Percentiles rank a stretch among this genome's conserved stretches.
Evolutionary conservation across 352 stramenopile species (phyloP).

Genomic region (Peronospora belbahrii): DNA sequence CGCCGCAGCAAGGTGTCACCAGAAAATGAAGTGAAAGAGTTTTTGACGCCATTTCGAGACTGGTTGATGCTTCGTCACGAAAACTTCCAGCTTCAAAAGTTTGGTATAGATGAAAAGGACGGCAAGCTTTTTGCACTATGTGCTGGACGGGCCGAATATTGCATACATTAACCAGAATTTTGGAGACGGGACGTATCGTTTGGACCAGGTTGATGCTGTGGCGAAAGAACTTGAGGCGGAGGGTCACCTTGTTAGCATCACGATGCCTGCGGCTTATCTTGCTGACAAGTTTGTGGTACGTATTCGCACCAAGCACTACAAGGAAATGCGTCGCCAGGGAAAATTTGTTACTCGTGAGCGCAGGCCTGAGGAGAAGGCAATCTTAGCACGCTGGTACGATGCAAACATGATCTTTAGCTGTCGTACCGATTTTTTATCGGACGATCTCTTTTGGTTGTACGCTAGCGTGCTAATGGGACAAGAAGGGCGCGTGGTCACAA

Average conservation of each 20-base stretch:
- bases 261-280: constrained; percentile 60
- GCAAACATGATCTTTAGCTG: constrained; percentile 89
- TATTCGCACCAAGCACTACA: constrained; percentile 47
- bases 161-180: constrained; percentile 97
- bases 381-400: constrained; percentile 58
- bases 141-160: constrained; percentile 97
- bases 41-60: constrained; percentile 51
- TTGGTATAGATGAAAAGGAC: constrained; percentile 5
- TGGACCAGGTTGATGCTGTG: constrained; percentile 92
- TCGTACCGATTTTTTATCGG: constrained; percentile 69
- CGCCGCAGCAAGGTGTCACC: constrained; percentile 36
- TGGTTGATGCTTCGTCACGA: constrained; percentile 51
- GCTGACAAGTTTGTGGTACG: constrained; percentile 53
- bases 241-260: constrained; percentile 74
- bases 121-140: constrained; percentile 52
- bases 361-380: constrained; percentile 43
- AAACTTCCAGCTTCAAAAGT: constrained; percentile 19
- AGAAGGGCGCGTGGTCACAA: constrained; percentile 87
- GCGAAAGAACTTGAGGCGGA: constrained; percentile 74
- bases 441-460: constrained; percentile 99
- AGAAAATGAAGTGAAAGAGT: constrained; percentile 40
- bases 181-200: constrained; percentile 86
- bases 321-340: constrained; percentile 36
- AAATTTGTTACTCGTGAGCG: constrained; percentile 45
- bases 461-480: constrained; percentile 72